A percentile compares a stretch with the other conserved stretches of the same genome.
Evolutionary conservation across 1,284 basidiomycete species (phyloP).

Genomic region (Cutaneotrichosporon spelunceum): DNA sequence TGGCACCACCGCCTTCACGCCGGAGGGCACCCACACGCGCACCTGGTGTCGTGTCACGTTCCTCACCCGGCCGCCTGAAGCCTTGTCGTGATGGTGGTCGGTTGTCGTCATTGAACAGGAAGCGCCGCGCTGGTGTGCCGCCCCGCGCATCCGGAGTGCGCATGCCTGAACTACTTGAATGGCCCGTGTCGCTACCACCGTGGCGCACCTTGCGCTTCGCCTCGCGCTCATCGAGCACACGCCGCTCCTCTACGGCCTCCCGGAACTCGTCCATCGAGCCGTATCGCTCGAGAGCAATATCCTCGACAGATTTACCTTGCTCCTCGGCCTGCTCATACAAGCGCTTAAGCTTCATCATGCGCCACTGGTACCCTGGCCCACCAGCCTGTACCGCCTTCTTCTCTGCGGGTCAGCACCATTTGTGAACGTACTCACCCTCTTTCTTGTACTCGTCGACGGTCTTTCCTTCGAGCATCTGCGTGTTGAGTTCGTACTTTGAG

Average conservation of each 20-base stretch:
- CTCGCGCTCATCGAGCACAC: constrained; percentile 76
- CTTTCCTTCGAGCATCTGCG: constrained; percentile 64
- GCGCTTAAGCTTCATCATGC: constrained; percentile 91
- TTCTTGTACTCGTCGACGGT: constrained; percentile 60
- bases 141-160: constrained; percentile 52
- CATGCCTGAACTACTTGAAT: constrained; percentile 57
- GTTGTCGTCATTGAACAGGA: constrained; percentile 48
- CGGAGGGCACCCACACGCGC: constrained; percentile 38
- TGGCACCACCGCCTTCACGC: constrained; percentile 29
- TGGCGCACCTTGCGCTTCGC: constrained; percentile 56
- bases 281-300: constrained; percentile 84
- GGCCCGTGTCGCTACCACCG: constrained; percentile 25
- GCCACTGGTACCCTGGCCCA: constrained; percentile 89
- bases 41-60: constrained; percentile 43
- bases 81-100: constrained; percentile 67
- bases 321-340: constrained; percentile 88
- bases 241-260: constrained; percentile 79
- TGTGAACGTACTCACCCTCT: constrained; percentile 41
- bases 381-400: constrained; percentile 64
- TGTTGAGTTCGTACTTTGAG: constrained; percentile 71
- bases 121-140: constrained; percentile 40
- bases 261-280: constrained; percentile 79
- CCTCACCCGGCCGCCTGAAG: constrained; percentile 71
- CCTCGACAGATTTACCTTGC: constrained; percentile 68
- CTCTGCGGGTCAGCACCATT: constrained; percentile 19